These are phyloP conservation scores for Thuidium tamariscinum DNA, from an alignment of 225 moss, liverwort and hornwort species.

Conservation along the genomic window DNA sequence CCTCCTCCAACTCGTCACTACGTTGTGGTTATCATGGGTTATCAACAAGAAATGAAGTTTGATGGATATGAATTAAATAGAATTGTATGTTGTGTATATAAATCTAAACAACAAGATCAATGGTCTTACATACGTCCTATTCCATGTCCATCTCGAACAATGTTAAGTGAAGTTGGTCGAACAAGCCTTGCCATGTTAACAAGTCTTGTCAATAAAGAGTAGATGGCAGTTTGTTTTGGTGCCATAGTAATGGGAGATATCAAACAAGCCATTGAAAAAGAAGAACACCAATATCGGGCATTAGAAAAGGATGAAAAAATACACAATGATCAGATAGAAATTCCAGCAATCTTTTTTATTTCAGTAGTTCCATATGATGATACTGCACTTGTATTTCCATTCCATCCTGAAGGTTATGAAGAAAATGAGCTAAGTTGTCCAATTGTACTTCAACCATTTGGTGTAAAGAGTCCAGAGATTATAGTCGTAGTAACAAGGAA, in stretches of 20 bases:
- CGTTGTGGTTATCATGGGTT: neutral
- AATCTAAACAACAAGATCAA: constrained; percentile 16
- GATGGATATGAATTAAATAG: neutral
- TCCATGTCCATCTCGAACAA: constrained; percentile 16
- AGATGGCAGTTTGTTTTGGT: constrained; percentile 26
- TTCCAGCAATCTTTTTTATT: neutral
- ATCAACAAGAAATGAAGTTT: constrained; percentile 11
- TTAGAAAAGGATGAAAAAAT: neutral
- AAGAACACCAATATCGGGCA: neutral
- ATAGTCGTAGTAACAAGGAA: constrained; percentile 5
- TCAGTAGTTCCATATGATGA: constrained; percentile 9
- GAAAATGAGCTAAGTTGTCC: neutral
- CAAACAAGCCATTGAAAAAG: neutral
- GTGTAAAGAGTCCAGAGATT: neutral
- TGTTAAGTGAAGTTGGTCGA: neutral
- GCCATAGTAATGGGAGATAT: neutral
- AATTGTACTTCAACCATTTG: constrained; percentile 15
- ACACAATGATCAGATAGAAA: neutral
- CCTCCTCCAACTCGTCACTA: constrained; percentile 22
- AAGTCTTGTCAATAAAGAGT: neutral
- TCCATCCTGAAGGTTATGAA: neutral
- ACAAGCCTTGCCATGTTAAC: constrained; percentile 21
- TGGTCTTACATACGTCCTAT: constrained; percentile 15
- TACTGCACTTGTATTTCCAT: neutral
- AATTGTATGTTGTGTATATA: constrained; percentile 26